Evolutionary conservation across 75 land plant genomes (phyloP), one percentile per base, ranked within the genome.

Genomic region (Picea glauca): DNA sequence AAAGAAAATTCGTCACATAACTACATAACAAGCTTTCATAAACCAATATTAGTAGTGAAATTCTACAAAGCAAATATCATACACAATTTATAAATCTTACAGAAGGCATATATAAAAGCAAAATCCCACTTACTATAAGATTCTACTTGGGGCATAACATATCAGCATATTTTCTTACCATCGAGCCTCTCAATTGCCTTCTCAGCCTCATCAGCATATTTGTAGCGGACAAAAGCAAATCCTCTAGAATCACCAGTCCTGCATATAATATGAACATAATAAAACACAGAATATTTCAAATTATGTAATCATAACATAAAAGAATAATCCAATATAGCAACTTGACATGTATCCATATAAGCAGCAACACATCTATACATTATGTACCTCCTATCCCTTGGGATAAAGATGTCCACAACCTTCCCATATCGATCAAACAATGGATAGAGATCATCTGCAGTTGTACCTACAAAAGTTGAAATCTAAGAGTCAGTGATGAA

Each of bases 211-310:
- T 96, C 99, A 2, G 91, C 90, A 80, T 94, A 90, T 88, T 94
- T 96, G 81, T 94, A 96, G 17, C 99, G 88, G 26, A 97, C 99
- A 83, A 97, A 97, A 9, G 98, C 99, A 82, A 97, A 97, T 4
- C 99, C 99, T 15, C 99, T 82, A 3, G 99, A 97, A 2, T 97
- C 99, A 1, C 99, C 99, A 60, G 99, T 97, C 87, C 99, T 96
- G 73, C 43, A 63, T 54, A 43, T 70, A n/a, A 18, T 70, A n/a
- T 18, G 12, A 70, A 43, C 23, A 23, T 43, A 40, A 43, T 20
- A 20, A 20, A 40, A 20, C 40, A 8, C n/a, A 43, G 0, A 32
- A 70, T 56, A 20, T 70, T 38, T 70, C 23, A 40, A 43, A 70
- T 43, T 11, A 43, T 1, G 4, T 9, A 40, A 20, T 70, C 21